phyloP scores from a whole-genome alignment of 2,329 filamentous ascomycete species.

The Blastomyces silverae region DNA sequence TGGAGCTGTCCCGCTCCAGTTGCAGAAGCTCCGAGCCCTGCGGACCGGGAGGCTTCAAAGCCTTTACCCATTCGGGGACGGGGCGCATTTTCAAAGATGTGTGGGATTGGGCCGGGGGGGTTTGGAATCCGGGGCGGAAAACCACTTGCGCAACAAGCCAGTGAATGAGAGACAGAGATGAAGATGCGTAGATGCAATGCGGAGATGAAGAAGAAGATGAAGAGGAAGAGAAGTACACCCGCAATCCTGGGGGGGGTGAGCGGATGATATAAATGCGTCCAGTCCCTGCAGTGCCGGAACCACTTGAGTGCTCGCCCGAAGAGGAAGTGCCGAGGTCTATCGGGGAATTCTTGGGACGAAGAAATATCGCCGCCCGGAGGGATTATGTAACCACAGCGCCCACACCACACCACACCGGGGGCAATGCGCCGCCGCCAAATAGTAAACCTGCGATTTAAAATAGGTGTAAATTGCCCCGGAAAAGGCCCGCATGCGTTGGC shows the following conservation, averaged over 20 bases:
- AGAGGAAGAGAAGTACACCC: not conserved
- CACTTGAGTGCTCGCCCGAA: not conserved
- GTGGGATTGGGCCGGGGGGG: not conserved
- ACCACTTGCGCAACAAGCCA: not conserved
- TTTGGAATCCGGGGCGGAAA: not conserved
- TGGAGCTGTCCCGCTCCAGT: constrained; percentile 61
- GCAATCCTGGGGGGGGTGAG: not conserved
- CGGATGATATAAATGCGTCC: not conserved
- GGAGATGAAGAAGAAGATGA: not conserved
- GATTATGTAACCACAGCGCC: constrained; percentile 2
- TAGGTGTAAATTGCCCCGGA: not conserved
- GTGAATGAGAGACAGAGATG: not conserved
- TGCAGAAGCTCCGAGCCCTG: constrained; percentile 63
- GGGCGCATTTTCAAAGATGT: constrained; percentile 31
- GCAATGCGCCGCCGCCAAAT: not conserved
- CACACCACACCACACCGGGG: not conserved
- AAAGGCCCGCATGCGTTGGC: not conserved
- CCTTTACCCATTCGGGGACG: constrained; percentile 59
- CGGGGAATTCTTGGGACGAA: not conserved
- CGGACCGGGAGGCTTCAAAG: constrained; percentile 57
- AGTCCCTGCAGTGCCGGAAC: not conserved
- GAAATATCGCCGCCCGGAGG: not conserved
- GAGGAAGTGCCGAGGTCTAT: constrained; percentile 13
- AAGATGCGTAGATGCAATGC: not conserved
- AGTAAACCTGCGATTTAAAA: too few species aligned